Conservation (phyloP, 148 eudicot species). For the Rhododendron mucronatum region DNA sequence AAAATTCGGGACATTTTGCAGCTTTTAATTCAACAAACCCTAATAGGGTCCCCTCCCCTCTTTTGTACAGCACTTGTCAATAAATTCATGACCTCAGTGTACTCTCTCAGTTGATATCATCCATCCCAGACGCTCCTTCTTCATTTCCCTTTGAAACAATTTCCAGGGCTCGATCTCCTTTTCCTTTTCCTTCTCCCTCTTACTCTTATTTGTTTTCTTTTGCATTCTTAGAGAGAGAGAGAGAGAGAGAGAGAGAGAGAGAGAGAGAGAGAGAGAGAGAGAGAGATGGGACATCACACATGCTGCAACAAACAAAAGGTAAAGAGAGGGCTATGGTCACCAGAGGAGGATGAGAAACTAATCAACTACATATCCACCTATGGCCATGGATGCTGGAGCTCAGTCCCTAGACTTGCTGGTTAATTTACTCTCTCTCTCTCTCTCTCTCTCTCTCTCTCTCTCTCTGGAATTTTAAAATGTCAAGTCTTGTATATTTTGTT, state of each 20-base stretch:
- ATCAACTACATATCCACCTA: conserved; percentile 59
- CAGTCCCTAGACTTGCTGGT: conserved; percentile 86
- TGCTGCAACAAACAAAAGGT: conserved; percentile 91
- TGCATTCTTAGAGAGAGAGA: no score
- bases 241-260: not conserved
- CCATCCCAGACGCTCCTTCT: not conserved
- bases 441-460: conserved; percentile 9
- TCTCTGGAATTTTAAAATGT: not conserved
- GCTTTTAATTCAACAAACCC: conserved; percentile 11
- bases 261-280: conserved; percentile 8
- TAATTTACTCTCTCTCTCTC: conserved; percentile 3
- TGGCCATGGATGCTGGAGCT: conserved; percentile 89
- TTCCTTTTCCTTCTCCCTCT: no score
- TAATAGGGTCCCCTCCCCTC: conserved; percentile 9
- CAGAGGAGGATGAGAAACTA: conserved; percentile 88
- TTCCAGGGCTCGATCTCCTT: no score
- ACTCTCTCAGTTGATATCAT: conserved; percentile 10
- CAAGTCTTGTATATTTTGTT: not conserved
- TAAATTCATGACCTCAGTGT: conserved; percentile 23
- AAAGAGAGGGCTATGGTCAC: conserved; percentile 91
- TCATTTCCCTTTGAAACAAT: not conserved
- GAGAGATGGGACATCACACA: conserved; percentile 72
- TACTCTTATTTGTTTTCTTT: no score
- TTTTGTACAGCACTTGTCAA: conserved; percentile 15
- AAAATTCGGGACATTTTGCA: not conserved